Conservation (phyloP, 2,329 filamentous ascomycete genomes). For the Pyrenophora seminiperda region DNA sequence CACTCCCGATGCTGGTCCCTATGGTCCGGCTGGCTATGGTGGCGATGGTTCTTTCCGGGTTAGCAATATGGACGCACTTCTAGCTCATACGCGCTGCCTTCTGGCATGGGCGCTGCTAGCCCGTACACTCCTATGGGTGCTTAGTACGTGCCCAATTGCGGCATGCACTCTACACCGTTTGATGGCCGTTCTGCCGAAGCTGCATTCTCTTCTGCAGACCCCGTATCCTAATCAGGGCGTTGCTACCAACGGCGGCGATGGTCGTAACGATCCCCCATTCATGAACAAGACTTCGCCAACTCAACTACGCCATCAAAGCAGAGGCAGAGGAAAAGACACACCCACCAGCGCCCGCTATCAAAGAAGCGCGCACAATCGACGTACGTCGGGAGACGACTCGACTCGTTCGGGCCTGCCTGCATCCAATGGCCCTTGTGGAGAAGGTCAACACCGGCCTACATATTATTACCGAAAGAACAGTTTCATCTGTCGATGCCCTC, state of each 20-base stretch:
- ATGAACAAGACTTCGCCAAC: no score
- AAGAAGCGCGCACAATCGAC: no score
- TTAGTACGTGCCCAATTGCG: conserved; percentile 76
- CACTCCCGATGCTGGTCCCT: conserved; percentile 71
- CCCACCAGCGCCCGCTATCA: no score
- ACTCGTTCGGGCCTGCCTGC: no score
- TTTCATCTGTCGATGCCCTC: no score
- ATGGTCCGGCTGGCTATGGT: conserved; percentile 71
- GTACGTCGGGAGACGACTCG: no score
- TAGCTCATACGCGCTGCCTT: conserved; percentile 87
- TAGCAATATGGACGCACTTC: conserved; percentile 88
- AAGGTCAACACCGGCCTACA: no score
- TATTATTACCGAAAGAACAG: no score
- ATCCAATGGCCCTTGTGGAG: no score
- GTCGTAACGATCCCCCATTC: conserved; percentile 73
- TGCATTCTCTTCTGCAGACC: conserved; percentile 87
- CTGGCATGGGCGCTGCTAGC: conserved; percentile 78
- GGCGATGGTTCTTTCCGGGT: conserved; percentile 63
- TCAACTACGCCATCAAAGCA: no score
- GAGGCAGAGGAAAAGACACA: no score
- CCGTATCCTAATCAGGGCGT: conserved; percentile 79
- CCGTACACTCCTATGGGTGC: conserved; percentile 78
- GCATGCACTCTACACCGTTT: conserved; percentile 84
- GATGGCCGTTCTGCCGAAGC: conserved; percentile 93
- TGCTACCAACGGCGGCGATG: conserved; percentile 67